Base-by-base conservation (phyloP, 495 filamentous ascomycete genomes). In the Aspergillus leporis region DNA sequence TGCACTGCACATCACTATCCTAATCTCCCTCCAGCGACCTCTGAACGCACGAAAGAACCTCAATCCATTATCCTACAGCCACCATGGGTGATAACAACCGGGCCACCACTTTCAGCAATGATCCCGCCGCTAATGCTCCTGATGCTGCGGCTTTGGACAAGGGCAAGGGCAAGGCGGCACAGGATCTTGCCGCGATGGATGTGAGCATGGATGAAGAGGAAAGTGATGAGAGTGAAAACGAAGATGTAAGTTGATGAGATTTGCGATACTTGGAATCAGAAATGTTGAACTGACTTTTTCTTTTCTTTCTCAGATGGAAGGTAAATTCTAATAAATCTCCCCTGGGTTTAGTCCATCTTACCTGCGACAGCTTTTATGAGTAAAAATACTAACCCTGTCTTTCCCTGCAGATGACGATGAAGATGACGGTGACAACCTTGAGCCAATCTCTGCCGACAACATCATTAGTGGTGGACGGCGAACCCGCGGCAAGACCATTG, bases 361-460 rank as follows among this genome's bases (percentile, higher is more conserved):
- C 41, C n/a, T 47, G 9, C 28, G 25, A n/a, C 46, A 21, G 40
- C 40, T 55, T 18, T 21, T 21, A 54, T 31, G 53, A 19, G 5
- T 34, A 40, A 12, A 21, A 23, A 55, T 41, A 22, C 46, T 52
- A 62, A 66, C 54, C 30, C n/a, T 30, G 2, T 45, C 18, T 23
- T 38, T 21, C 31, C 45, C 18, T 68, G 61, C 64, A 72, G 73
- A 76, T 57, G 87, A 85, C 12, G 84, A 85, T 43, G 88, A 88
- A 3, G 89, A 90, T 13, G 90, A 90, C 51, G 84, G 87, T 10
- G 91, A 94, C 65, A 87, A 90, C 74, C 85, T 97, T 78, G 90
- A 92, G 71, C 92, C 92, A 72, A 95, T 98, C 71, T 91, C 95
- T 70, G 74, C 83, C 38, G 81, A 83, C 63, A 97, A 97, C 81